Base-by-base conservation (phyloP, 2,329 filamentous ascomycete species). In the Ophiostoma australiae region DNA sequence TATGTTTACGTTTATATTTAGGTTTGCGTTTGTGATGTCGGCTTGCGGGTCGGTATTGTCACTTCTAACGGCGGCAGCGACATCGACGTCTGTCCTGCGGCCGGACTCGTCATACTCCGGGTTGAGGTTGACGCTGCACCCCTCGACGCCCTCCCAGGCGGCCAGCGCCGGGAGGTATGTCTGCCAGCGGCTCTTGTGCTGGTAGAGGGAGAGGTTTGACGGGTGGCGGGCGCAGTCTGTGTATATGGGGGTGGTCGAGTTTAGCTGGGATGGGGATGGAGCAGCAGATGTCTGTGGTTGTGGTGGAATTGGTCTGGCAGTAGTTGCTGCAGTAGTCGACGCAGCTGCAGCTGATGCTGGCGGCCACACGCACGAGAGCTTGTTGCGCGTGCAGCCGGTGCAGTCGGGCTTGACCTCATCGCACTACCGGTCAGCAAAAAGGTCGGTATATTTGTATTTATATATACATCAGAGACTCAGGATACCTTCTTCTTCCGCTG, bases 401-500 rank as follows among this genome's bases (percentile, higher is more conserved):
- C 74, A 75, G 15, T 48, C n/a, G 0, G 73, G 74, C 44, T 68
- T 67, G 20, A 52, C 39, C 67, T 75, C 74, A 39, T 75, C 74
- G 61, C 74, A 75, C 73, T 74, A 15, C 11, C 20, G 31, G 65
- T 68, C 33, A 58, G 65, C 55, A n/a, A n/a, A n/a, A n/a, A n/a
- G n/a, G n/a, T n/a, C n/a, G n/a, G n/a, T n/a, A n/a, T 58, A 11
- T 27, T 17, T 23, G 44, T 8, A 44, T 27, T 5, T 7, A 27
- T 35, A 17, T 44, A 65, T 63, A 1, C 33, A 17, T 1, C 39
- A n/a, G 1, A 23, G 52, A 55, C 11, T 6, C 23, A 1, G 8
- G 37, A 33, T 44, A 72, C 73, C 71, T 75, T 75, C 15, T 75
- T 75, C 70, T 74, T 74, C 8, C 74, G 70, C 69, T 74, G 74